Conservation (phyloP, 495 filamentous ascomycete species). For the Neurospora sp. region DNA sequence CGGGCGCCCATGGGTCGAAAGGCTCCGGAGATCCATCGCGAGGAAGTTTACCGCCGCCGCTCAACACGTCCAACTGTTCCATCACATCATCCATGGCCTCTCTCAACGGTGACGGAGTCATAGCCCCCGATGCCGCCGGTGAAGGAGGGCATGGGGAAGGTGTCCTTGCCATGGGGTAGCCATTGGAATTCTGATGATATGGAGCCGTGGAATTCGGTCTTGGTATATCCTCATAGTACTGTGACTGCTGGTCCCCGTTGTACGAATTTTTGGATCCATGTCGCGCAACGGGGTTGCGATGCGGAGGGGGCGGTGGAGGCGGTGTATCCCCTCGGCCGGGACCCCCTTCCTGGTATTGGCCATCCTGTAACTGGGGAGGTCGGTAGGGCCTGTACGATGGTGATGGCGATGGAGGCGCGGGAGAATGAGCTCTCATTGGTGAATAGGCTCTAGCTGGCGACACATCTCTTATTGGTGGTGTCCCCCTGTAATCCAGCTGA, state of each 20-base stretch:
- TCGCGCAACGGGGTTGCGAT: constrained; percentile 28
- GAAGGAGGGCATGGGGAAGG: constrained; percentile 52
- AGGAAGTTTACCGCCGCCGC: constrained; percentile 39
- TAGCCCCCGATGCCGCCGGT: constrained; percentile 45
- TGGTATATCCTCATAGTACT: constrained; percentile 13
- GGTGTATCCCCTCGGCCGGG: constrained; percentile 29
- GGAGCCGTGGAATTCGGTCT: constrained; percentile 19
- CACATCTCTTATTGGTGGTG: background rate
- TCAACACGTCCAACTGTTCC: constrained; percentile 88
- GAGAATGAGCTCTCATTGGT: background rate
- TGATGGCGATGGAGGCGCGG: constrained; percentile 25
- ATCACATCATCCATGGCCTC: constrained; percentile 98
- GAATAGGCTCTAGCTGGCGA: background rate
- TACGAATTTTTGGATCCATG: constrained; percentile 14
- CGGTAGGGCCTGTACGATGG: constrained; percentile 37
- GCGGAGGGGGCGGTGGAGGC: constrained; percentile 45
- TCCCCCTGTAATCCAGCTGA: constrained; percentile 10
- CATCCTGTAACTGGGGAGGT: constrained; percentile 17
- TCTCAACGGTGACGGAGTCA: constrained; percentile 83
- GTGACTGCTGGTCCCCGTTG: constrained; percentile 10
- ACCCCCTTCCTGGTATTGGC: constrained; percentile 4
- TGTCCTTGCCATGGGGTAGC: constrained; percentile 41
- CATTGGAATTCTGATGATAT: constrained; percentile 14
- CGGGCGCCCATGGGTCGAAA: constrained; percentile 81
- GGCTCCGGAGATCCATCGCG: constrained; percentile 40